A percentile compares a stretch with the other conserved stretches of the same genome.
phyloP scores from a whole-genome alignment of 495 filamentous ascomycete genomes.

The Trichocladium uniseriatum region DNA sequence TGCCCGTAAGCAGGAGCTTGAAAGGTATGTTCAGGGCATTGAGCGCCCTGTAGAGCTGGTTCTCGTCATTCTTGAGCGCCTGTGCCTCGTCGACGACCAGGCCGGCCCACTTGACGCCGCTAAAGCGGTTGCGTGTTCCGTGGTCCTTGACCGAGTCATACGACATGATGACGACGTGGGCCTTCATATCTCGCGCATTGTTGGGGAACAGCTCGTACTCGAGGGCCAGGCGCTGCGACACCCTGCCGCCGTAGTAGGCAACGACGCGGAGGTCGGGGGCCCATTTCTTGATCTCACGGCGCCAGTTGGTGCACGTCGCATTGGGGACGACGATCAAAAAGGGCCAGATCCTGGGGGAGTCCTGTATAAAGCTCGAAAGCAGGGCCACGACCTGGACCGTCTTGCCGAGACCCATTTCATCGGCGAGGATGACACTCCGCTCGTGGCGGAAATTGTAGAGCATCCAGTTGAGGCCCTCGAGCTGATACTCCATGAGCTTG shows the following conservation, averaged over 20 bases:
- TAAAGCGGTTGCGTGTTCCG: conserved; percentile 53
- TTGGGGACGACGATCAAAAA: conserved; percentile 93
- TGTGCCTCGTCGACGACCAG: conserved; percentile 95
- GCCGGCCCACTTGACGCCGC: conserved; percentile 68
- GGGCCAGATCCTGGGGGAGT: conserved; percentile 71
- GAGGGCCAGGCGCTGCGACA: conserved; percentile 58
- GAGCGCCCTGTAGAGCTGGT: conserved; percentile 66
- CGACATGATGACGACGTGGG: conserved; percentile 89
- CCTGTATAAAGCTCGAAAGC: conserved; percentile 65
- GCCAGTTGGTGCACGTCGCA: conserved; percentile 92
- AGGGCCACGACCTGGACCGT: conserved; percentile 90
- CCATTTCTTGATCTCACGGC: conserved; percentile 93
- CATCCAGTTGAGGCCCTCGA: conserved; percentile 95
- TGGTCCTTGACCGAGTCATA: conserved; percentile 77
- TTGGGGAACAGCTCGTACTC: conserved; percentile 76
- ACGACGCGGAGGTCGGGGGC: conserved; percentile 77
- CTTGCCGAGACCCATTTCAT: conserved; percentile 99
- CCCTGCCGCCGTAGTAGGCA: conserved; percentile 72
- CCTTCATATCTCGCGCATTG: conserved; percentile 49
- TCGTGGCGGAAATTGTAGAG: conserved; percentile 76
- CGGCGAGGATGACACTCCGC: conserved; percentile 87
- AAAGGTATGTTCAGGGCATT: conserved; percentile 63
- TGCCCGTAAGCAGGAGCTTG: conserved; percentile 78
- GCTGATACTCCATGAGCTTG: conserved; percentile 84
- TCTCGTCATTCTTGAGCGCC: conserved; percentile 87